Evolutionary conservation across 345 rosid genomes (phyloP).

Genomic region (rapeseed (Brassica napus)): DNA sequence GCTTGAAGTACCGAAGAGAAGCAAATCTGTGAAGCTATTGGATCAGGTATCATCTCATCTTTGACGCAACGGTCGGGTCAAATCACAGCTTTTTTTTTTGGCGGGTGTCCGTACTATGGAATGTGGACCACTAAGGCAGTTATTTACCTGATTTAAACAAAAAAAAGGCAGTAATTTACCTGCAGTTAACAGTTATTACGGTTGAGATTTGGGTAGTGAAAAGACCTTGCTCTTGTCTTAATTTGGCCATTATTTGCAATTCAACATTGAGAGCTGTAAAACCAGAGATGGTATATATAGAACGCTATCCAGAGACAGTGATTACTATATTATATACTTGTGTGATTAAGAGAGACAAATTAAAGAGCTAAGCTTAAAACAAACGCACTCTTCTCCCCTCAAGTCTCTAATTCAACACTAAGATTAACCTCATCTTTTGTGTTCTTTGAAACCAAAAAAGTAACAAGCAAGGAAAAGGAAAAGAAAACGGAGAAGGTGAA

Average conservation of each 20-base stretch:
- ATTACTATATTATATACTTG: constrained; percentile 1
- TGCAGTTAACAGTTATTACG: constrained; percentile 32
- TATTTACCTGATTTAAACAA: neutral
- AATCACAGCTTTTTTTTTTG: constrained; percentile 20
- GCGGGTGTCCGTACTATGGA: neutral
- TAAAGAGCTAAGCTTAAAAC: constrained; percentile 37
- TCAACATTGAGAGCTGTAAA: neutral
- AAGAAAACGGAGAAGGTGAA: neutral
- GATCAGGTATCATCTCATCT: neutral
- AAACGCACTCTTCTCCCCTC: constrained; percentile 39
- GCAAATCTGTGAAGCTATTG: constrained; percentile 7
- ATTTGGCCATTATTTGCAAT: neutral
- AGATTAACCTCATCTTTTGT: constrained; percentile 11
- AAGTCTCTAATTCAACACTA: constrained; percentile 23
- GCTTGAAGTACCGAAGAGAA: neutral
- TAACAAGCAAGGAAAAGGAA: neutral
- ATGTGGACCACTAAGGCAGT: constrained; percentile 12
- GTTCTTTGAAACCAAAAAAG: neutral
- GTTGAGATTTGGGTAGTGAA: constrained; percentile 17
- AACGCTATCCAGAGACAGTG: neutral
- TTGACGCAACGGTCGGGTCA: constrained; percentile 40
- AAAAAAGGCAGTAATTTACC: neutral
- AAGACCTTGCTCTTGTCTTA: constrained; percentile 9
- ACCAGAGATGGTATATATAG: neutral
- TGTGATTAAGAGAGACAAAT: constrained; percentile 19